Evolutionary conservation across 257 asterid species (phyloP).

Genomic region (Solanum bulbocastanum): DNA sequence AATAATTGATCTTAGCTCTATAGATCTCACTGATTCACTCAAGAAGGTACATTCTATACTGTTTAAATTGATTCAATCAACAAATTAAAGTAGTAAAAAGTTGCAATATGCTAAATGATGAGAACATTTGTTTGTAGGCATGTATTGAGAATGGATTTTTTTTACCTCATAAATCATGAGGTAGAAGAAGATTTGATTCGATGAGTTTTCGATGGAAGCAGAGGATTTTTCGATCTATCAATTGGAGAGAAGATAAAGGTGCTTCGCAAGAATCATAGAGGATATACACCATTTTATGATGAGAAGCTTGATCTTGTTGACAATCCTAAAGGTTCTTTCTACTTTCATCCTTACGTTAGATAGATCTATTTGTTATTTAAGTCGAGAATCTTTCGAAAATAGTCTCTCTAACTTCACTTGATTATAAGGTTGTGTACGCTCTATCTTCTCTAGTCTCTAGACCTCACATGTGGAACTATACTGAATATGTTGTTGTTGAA

Average conservation of each 20-base stretch:
- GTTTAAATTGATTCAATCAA: neutral
- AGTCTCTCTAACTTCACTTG: neutral
- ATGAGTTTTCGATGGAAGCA: constrained; percentile 27
- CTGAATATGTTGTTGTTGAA: neutral
- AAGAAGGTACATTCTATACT: neutral
- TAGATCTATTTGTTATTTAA: neutral
- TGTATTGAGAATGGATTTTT: neutral
- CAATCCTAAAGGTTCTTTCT: constrained; percentile 19
- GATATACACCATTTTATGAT: constrained; percentile 35
- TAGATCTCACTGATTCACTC: neutral
- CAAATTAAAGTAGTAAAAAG: neutral
- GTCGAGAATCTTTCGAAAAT: neutral
- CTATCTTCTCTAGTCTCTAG: neutral
- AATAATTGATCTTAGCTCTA: neutral
- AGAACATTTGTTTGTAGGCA: neutral
- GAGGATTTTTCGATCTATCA: constrained; percentile 28
- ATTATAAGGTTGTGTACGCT: neutral
- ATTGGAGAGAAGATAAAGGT: constrained; percentile 33
- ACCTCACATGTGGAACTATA: neutral
- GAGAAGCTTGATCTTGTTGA: constrained; percentile 34
- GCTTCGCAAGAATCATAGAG: constrained; percentile 27
- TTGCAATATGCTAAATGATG: neutral
- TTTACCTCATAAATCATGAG: constrained; percentile 35
- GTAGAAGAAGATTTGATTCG: constrained; percentile 28
- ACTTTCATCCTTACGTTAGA: neutral